These are phyloP conservation scores for Penicillium turbatum DNA, from an alignment of 495 filamentous ascomycete genomes.

Conservation along the genomic window DNA sequence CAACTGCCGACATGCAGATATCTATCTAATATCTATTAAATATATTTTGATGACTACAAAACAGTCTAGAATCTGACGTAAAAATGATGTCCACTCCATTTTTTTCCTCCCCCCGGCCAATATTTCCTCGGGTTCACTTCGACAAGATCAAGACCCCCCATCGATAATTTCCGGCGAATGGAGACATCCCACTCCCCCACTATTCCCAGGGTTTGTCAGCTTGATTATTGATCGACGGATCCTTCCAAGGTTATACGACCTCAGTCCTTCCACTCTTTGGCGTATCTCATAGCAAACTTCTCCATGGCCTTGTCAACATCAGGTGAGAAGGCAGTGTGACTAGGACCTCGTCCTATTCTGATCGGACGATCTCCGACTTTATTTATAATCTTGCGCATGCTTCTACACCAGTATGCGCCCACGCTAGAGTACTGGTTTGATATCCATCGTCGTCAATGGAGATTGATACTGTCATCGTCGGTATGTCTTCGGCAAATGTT, in stretches of 20 bases:
- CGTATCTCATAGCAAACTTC: constrained; percentile 7
- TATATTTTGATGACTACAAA: too few relatives aligned
- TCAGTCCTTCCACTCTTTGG: constrained; percentile 1
- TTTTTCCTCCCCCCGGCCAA: neutral
- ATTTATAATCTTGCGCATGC: constrained; percentile 16
- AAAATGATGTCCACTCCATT: neutral
- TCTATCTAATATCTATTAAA: too few relatives aligned
- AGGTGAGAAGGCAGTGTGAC: constrained; percentile 21
- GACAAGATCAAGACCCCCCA: neutral
- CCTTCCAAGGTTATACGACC: neutral
- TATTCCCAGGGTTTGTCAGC: constrained; percentile 24
- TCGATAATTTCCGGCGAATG: neutral
- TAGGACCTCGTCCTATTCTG: neutral
- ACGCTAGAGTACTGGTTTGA: constrained; percentile 27
- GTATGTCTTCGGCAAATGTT: constrained; percentile 27
- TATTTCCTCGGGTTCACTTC: neutral
- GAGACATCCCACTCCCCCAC: constrained; percentile 5
- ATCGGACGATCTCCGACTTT: neutral
- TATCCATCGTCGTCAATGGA: constrained; percentile 38
- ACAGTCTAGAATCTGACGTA: neutral
- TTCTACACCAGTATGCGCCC: constrained; percentile 33
- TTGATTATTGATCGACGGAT: constrained; percentile 23
- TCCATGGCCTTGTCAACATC: constrained; percentile 24
- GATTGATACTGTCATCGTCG: constrained; percentile 46
- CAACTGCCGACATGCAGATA: neutral